phyloP scores from a whole-genome alignment of 805 yeast species.

The Ogataea naganishii region DNA sequence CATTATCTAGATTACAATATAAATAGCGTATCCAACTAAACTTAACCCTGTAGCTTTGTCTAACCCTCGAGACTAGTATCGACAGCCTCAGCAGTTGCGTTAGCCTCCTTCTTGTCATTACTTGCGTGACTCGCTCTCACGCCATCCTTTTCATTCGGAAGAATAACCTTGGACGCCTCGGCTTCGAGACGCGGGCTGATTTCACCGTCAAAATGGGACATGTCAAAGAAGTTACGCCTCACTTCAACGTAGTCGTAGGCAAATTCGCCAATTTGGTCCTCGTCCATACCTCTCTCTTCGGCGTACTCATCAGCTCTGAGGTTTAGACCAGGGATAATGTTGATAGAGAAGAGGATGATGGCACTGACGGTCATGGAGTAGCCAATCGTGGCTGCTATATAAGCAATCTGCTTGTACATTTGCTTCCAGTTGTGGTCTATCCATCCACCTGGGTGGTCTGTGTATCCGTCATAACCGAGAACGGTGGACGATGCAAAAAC shows the following conservation, averaged over 20 bases:
- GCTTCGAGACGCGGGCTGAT: no score
- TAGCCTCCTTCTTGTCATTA: no score
- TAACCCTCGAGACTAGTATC: no score
- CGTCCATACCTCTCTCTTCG: slow-evolving; percentile 88
- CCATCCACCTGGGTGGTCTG: slow-evolving; percentile 90
- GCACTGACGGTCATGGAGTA: slow-evolving; percentile 74
- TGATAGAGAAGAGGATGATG: slow-evolving; percentile 60
- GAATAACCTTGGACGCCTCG: no score
- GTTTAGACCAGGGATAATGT: slow-evolving; percentile 74
- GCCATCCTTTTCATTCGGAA: no score
- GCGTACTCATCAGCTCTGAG: slow-evolving; percentile 78
- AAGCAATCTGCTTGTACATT: slow-evolving; percentile 83
- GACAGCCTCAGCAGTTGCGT: no score
- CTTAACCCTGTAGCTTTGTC: no score
- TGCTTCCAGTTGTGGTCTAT: slow-evolving; percentile 84
- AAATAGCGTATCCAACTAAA: no score
- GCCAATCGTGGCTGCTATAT: slow-evolving; percentile 64
- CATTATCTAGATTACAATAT: no score
- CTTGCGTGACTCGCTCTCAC: no score
- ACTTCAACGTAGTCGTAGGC: slow-evolving; percentile 99
- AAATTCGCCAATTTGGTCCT: slow-evolving; percentile 95
- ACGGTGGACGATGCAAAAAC: slow-evolving; percentile 83
- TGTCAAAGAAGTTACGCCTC: slow-evolving; percentile 74
- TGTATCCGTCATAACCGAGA: slow-evolving; percentile 81
- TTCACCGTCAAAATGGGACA: slow-evolving; percentile 4